Percentiles rank a stretch among this genome's conserved stretches.
Evolutionary conservation across 75 land plant species (phyloP).

Genomic region (Ceratopteris richardii): DNA sequence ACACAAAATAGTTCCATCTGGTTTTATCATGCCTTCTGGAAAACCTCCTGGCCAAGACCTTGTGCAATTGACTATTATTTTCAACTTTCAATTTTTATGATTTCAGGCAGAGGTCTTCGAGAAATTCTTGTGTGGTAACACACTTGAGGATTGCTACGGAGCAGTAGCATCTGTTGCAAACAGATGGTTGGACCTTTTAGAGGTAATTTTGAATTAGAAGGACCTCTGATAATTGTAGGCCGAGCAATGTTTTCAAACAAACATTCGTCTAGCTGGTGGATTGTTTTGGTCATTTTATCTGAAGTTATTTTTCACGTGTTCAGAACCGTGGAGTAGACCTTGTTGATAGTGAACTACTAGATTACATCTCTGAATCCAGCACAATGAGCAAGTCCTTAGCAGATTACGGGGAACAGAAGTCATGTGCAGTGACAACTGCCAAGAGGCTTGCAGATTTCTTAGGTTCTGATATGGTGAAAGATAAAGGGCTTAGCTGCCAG

Average conservation of each 20-base stretch:
- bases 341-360: conserved; percentile 89
- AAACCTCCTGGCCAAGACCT: too few relatives aligned
- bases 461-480: conserved; percentile 96
- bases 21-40: too few relatives aligned
- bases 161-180: conserved; percentile 93
- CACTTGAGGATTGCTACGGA: conserved; percentile 88
- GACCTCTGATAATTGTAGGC: not conserved
- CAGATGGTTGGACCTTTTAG: conserved; percentile 95
- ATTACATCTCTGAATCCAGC: conserved; percentile 95
- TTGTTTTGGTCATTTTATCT: not conserved
- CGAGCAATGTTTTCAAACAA: not conserved
- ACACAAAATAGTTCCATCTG: too few relatives aligned
- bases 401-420: conserved; percentile 94
- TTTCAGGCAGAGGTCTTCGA: conserved; percentile 94
- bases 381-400: conserved; percentile 98
- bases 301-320: not conserved
- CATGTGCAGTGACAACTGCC: conserved; percentile 99
- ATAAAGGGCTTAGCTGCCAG: conserved; percentile 86
- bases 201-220: conserved; percentile 48
- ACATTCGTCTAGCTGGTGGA: not conserved
- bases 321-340: conserved; percentile 93
- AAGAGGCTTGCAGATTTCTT: conserved; percentile 95
- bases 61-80: too few relatives aligned
- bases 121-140: conserved; percentile 79
- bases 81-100: not conserved